phyloP scores from a whole-genome alignment of 1,284 basidiomycete species.

The Trichosporon inkin region DNA sequence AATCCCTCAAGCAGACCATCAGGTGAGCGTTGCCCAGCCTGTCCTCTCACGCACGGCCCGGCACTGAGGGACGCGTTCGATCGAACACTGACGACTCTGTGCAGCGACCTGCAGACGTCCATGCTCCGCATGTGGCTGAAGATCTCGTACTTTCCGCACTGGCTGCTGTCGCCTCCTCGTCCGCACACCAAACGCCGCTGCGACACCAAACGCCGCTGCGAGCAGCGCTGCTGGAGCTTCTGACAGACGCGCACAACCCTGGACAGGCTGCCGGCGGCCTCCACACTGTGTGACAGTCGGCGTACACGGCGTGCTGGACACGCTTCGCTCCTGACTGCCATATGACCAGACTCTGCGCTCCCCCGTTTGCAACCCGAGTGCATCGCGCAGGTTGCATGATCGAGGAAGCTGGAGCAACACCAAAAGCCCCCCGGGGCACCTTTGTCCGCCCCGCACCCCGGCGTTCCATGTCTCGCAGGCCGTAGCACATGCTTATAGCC shows the following conservation, averaged over 20 bases:
- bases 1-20: neutral
- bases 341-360: neutral
- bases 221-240: neutral
- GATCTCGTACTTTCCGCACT: constrained; percentile 6
- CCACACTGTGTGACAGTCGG: neutral
- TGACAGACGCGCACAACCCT: neutral
- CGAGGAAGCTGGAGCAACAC: no score
- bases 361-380: no score
- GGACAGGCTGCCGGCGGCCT: no score
- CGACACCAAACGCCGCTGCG: neutral
- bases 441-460: no score
- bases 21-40: neutral
- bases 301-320: no score
- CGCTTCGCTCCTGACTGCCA: neutral
- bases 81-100: neutral
- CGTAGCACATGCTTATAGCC: no score
- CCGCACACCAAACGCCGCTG: neutral
- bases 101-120: constrained; percentile 5
- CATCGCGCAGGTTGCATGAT: no score
- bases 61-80: neutral
- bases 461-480: no score
- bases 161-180: constrained; percentile 7
- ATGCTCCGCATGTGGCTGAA: constrained; percentile 10
- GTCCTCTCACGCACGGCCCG: neutral
- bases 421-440: no score